phyloP scores from a whole-genome alignment of 306 rosid species.

The Cicer arietinum region DNA sequence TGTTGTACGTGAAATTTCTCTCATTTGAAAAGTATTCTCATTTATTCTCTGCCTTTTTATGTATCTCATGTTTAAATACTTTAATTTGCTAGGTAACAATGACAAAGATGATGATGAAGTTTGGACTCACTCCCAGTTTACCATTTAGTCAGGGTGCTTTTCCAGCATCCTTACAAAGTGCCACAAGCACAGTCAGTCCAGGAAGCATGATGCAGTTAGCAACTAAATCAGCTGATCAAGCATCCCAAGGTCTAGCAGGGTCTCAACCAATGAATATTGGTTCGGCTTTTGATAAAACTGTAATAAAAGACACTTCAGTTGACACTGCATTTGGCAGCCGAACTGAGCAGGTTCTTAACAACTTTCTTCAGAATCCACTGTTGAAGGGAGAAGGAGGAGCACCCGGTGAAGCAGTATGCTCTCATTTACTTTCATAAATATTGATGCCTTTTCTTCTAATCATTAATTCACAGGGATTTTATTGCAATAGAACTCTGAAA shows the following conservation, averaged over 20 bases:
- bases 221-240: slow-evolving; percentile 52
- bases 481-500: slow-evolving; percentile 13
- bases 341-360: slow-evolving; percentile 76
- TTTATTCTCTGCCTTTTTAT: slow-evolving; percentile 36
- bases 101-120: slow-evolving; percentile 75
- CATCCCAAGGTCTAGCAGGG: slow-evolving; percentile 55
- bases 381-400: slow-evolving; percentile 69
- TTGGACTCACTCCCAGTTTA: slow-evolving; percentile 63
- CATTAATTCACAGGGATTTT: background rate
- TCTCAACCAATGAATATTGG: slow-evolving; percentile 52
- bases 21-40: slow-evolving; percentile 23
- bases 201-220: slow-evolving; percentile 59
- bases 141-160: slow-evolving; percentile 61
- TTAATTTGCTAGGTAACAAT: slow-evolving; percentile 60
- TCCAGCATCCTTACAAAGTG: slow-evolving; percentile 66
- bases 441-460: slow-evolving; percentile 39
- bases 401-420: slow-evolving; percentile 61
- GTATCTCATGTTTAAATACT: slow-evolving; percentile 36
- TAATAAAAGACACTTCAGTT: slow-evolving; percentile 45
- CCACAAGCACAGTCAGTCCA: slow-evolving; percentile 48
- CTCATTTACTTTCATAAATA: slow-evolving; percentile 24
- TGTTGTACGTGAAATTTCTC: slow-evolving; percentile 61
- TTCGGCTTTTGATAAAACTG: slow-evolving; percentile 52
- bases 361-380: slow-evolving; percentile 78
- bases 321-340: slow-evolving; percentile 64